Conservation (phyloP, 1,139 yeast genomes). For the Zygoascus hellenicus region DNA sequence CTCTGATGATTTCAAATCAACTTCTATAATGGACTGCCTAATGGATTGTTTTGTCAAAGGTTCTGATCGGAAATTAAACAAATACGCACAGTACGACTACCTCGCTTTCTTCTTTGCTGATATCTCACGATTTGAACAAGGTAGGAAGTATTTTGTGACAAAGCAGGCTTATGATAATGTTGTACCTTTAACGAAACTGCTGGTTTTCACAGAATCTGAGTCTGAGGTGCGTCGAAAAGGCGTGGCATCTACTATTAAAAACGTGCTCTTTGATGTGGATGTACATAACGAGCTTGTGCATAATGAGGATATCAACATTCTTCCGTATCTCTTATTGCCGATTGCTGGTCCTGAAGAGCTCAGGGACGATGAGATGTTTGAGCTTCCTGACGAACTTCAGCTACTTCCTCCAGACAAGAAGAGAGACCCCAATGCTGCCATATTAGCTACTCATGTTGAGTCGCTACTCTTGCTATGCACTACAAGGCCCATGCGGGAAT, state of each 20-base stretch:
- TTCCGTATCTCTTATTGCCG: constrained; percentile 80
- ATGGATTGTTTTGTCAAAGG: constrained; percentile 92
- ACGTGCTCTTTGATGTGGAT: constrained; percentile 75
- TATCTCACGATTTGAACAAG: constrained; percentile 64
- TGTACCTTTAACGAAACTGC: constrained; percentile 70
- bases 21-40: constrained; percentile 66
- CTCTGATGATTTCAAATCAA: constrained; percentile 35
- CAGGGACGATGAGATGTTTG: constrained; percentile 79
- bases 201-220: constrained; percentile 80
- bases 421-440: constrained; percentile 65
- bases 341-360: constrained; percentile 75
- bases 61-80: constrained; percentile 61
- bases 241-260: constrained; percentile 87
- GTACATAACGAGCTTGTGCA: constrained; percentile 55
- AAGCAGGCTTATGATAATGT: constrained; percentile 68
- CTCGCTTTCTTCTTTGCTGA: constrained; percentile 88
- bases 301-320: constrained; percentile 61
- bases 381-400: constrained; percentile 85
- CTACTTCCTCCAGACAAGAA: constrained; percentile 67
- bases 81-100: constrained; percentile 72
- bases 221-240: constrained; percentile 82
- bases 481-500: constrained; percentile 64
- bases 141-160: constrained; percentile 70
- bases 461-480: constrained; percentile 72
- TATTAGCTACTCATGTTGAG: constrained; percentile 65